Percentiles rank a stretch among this genome's conserved stretches.
Conservation (phyloP, 192 early-diverging fungal species). For the Coemansia furcata region DNA sequence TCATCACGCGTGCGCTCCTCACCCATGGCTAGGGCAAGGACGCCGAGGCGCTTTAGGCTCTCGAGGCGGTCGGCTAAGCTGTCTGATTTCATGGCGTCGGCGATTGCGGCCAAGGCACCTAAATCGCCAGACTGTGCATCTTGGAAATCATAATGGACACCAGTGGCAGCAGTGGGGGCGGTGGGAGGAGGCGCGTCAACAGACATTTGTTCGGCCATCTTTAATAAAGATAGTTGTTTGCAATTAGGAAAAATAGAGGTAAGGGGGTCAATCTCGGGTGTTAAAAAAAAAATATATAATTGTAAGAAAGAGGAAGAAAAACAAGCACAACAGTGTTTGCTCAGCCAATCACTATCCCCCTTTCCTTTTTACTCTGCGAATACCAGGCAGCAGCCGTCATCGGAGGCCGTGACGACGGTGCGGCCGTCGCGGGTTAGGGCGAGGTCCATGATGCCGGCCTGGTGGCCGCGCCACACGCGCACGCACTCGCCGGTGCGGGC, state of each 20-base stretch:
- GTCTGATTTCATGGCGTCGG: constrained; percentile 55
- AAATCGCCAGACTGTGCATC: constrained; percentile 50
- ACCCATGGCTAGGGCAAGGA: constrained; percentile 83
- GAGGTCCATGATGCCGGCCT: constrained; percentile 83
- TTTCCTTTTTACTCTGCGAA: constrained; percentile 47
- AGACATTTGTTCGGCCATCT: constrained; percentile 54
- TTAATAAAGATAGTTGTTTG: background rate
- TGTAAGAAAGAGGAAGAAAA: background rate
- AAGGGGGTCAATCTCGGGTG: background rate
- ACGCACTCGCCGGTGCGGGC: constrained; percentile 78
- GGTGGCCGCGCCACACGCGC: constrained; percentile 78
- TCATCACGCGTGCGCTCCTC: constrained; percentile 92
- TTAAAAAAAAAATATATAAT: background rate
- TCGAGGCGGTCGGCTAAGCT: constrained; percentile 53
- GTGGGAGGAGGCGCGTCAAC: constrained; percentile 44
- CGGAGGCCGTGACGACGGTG: constrained; percentile 74
- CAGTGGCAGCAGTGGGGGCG: background rate
- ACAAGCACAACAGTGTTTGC: background rate
- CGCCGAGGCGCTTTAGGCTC: constrained; percentile 51
- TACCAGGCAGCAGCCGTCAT: constrained; percentile 79
- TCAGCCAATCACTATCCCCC: background rate
- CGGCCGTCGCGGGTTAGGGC: constrained; percentile 69
- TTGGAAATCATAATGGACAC: constrained; percentile 45
- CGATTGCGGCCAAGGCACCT: constrained; percentile 48
- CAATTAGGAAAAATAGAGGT: background rate